These are phyloP conservation scores for Collybia sp. DNA, from an alignment of 768 basidiomycete genomes.

Conservation along the genomic window DNA sequence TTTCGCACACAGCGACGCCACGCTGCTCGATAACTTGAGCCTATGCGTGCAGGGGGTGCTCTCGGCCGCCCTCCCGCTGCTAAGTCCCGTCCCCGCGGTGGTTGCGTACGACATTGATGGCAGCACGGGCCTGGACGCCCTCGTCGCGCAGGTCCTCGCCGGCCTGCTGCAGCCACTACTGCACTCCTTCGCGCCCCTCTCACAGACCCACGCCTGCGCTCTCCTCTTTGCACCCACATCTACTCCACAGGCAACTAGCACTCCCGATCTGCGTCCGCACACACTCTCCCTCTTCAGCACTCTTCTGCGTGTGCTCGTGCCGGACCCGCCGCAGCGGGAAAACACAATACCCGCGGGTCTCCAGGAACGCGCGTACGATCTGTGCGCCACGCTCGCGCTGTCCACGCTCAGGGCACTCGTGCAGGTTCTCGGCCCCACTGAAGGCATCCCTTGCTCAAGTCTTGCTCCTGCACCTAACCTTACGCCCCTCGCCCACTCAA, in stretches of 20 bases:
- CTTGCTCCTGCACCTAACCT: no score
- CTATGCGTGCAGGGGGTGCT: conserved; percentile 13
- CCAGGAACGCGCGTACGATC: no score
- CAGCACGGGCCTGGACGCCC: conserved; percentile 3
- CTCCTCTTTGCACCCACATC: conserved; percentile 3
- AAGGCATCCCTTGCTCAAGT: no score
- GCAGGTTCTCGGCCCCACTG: no score
- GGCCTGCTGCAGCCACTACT: conserved; percentile 13
- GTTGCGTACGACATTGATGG: conserved; percentile 9
- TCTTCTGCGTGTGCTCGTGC: conserved; percentile 12
- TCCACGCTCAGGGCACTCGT: no score
- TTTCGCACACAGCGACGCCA: conserved; percentile 3
- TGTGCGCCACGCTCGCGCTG: no score
- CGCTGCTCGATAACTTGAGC: conserved; percentile 15
- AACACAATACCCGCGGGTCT: no score
- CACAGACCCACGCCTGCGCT: conserved; percentile 9
- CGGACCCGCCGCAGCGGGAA: conserved; percentile 1
- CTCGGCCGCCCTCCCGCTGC: conserved; percentile 9
- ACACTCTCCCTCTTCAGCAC: conserved; percentile 22
- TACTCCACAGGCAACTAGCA: neutral
- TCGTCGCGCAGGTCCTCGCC: conserved; percentile 9
- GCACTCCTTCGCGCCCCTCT: conserved; percentile 21
- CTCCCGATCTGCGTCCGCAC: conserved; percentile 21
- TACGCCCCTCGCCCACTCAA: no score
- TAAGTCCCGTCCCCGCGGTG: conserved; percentile 9